These are phyloP conservation scores for Withania somnifera DNA, from an alignment of 305 asterid genomes.

Conservation along the genomic window DNA sequence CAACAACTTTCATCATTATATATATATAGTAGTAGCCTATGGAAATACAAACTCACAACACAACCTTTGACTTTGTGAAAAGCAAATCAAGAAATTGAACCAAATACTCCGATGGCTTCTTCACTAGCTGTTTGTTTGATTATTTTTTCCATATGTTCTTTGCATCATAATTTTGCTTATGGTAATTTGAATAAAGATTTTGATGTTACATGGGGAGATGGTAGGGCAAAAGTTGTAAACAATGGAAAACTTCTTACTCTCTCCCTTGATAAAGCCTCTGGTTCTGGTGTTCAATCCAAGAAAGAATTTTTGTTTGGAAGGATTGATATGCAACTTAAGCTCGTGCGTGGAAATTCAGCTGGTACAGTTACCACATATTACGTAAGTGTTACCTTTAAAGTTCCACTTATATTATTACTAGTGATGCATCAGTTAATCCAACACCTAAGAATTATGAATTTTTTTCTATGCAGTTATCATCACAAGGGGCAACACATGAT, in stretches of 20 bases:
- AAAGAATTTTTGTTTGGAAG: constrained; percentile 21
- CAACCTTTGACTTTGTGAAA: neutral
- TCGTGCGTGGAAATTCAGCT: constrained; percentile 18
- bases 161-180: neutral
- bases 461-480: constrained; percentile 14
- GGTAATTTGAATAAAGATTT: constrained; percentile 1
- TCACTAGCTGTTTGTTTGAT: neutral
- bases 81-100: neutral
- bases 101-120: neutral
- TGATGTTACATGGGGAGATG: constrained; percentile 22
- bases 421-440: neutral
- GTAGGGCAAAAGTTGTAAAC: constrained; percentile 7
- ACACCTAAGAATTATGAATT: neutral
- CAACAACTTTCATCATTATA: neutral
- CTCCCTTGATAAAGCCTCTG: constrained; percentile 18
- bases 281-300: constrained; percentile 24
- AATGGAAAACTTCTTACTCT: constrained; percentile 19
- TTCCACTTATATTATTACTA: neutral
- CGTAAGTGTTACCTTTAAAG: constrained; percentile 1
- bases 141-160: neutral
- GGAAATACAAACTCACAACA: neutral
- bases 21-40: neutral
- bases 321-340: constrained; percentile 23
- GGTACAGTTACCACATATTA: constrained; percentile 25
- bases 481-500: constrained; percentile 18